These are phyloP conservation scores for Aristolochia contorta DNA, from an alignment of 164 flowering plant genomes.

Conservation along the genomic window DNA sequence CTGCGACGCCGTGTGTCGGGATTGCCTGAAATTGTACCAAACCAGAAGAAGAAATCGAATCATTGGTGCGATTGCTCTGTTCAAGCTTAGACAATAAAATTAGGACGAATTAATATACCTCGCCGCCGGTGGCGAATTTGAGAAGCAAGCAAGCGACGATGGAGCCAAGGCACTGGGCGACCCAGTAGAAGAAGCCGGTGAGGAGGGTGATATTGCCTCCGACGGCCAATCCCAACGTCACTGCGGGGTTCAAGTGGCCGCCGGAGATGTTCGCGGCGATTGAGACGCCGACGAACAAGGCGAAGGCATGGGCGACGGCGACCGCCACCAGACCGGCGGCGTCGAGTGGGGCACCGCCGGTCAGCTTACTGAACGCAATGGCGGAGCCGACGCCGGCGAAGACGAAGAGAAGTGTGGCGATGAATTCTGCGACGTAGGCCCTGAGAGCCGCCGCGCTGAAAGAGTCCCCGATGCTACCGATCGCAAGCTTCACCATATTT, in stretches of 20 bases:
- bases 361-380: slow-evolving; percentile 48
- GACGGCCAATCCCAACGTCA: slow-evolving; percentile 61
- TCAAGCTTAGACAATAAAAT: too few species aligned
- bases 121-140: slow-evolving; percentile 37
- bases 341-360: slow-evolving; percentile 44
- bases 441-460: slow-evolving; percentile 39
- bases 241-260: slow-evolving; percentile 81
- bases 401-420: slow-evolving; percentile 61
- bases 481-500: slow-evolving; percentile 48
- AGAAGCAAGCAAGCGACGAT: slow-evolving; percentile 63
- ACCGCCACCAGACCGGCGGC: slow-evolving; percentile 65
- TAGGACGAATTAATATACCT: slow-evolving; percentile 19
- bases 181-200: slow-evolving; percentile 61
- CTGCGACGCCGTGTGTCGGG: slow-evolving; percentile 40
- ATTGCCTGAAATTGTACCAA: slow-evolving; percentile 22
- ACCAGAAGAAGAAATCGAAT: too few species aligned
- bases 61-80: too few species aligned
- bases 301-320: slow-evolving; percentile 67
- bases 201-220: slow-evolving; percentile 69
- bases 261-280: slow-evolving; percentile 75
- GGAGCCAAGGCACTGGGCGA: slow-evolving; percentile 64
- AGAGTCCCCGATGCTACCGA: slow-evolving; percentile 54
- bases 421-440: slow-evolving; percentile 57
- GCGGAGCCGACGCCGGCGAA: slow-evolving; percentile 82
- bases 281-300: slow-evolving; percentile 66